A percentile compares a stretch with the other conserved stretches of the same genome.
Evolutionary conservation across 164 flowering plant species (phyloP).

Genomic region (Liquidambar formosana): DNA sequence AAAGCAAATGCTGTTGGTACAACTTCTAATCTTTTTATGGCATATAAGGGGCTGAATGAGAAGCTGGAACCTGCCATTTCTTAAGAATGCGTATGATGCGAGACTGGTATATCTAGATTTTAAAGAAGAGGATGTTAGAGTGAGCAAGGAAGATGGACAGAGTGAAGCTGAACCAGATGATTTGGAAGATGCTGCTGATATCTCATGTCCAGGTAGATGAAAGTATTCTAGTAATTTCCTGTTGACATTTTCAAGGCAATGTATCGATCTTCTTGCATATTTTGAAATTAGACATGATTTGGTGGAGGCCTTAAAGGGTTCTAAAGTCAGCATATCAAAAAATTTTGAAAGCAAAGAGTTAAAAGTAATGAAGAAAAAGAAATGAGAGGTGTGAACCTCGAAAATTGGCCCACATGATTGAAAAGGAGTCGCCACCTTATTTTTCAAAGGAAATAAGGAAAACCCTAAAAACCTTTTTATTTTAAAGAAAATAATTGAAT

Average conservation of each 20-base stretch:
- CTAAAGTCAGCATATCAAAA: conserved; percentile 31
- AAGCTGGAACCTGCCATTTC: conserved; percentile 44
- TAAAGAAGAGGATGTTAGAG: conserved; percentile 24
- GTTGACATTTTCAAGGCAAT: conserved; percentile 61
- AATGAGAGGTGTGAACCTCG: too few relatives aligned
- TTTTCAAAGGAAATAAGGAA: too few relatives aligned
- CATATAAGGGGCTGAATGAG: conserved; percentile 83
- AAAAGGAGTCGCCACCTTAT: too few relatives aligned
- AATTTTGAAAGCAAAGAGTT: too few relatives aligned
- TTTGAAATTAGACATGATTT: conserved; percentile 52
- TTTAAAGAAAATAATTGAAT: too few relatives aligned
- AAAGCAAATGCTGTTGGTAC: conserved; percentile 89
- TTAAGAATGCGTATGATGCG: conserved; percentile 23
- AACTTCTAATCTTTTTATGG: conserved; percentile 76
- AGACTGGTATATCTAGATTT: conserved; percentile 32
- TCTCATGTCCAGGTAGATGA: conserved; percentile 58
- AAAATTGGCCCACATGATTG: too few relatives aligned
- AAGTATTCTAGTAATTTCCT: conserved; percentile 88
- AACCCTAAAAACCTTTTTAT: too few relatives aligned
- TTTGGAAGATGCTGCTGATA: conserved; percentile 94
- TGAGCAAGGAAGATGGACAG: conserved; percentile 24
- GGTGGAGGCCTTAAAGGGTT: conserved; percentile 44
- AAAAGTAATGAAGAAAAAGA: too few relatives aligned
- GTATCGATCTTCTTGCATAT: conserved; percentile 51
- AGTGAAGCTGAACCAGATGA: conserved; percentile 71